These are phyloP conservation scores for Citrus reticulata DNA, from an alignment of 345 rosid genomes.

Conservation along the genomic window DNA sequence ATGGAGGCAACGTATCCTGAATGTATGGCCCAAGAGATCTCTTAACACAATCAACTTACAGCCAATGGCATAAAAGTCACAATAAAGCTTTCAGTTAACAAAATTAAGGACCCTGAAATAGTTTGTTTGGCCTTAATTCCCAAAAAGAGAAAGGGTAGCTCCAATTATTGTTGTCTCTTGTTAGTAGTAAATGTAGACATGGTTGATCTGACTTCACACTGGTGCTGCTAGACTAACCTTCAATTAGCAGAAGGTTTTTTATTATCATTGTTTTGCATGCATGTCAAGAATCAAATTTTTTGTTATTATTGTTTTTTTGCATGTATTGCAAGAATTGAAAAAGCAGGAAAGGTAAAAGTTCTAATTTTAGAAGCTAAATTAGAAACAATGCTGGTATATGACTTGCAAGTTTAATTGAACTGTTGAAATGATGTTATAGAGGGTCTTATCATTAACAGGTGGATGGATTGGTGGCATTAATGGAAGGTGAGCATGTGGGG, in stretches of 20 bases:
- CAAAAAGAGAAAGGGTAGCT: not conserved
- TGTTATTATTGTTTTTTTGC: not conserved
- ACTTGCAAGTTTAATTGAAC: not conserved
- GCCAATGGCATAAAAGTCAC: not conserved
- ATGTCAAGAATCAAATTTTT: not conserved
- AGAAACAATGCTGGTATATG: not conserved
- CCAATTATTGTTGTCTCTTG: not conserved
- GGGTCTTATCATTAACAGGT: conserved; percentile 47
- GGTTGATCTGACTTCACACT: not conserved
- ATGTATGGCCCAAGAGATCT: not conserved
- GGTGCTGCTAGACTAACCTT: not conserved
- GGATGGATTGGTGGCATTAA: conserved; percentile 81
- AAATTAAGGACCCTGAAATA: not conserved
- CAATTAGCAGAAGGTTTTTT: not conserved
- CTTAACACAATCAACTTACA: not conserved
- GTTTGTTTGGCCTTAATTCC: not conserved
- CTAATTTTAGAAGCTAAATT: not conserved
- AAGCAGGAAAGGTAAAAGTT: not conserved
- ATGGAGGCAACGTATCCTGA: not conserved
- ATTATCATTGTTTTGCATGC: not conserved
- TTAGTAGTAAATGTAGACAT: not conserved
- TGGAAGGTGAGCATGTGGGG: conserved; percentile 92
- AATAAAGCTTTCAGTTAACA: not conserved
- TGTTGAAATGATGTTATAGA: not conserved
- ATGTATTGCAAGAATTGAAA: too few relatives aligned